Evolutionary conservation across 306 rosid genomes (phyloP), one percentile per base, ranked within the genome.

Genomic region (Sechiopsis laciniata): DNA sequence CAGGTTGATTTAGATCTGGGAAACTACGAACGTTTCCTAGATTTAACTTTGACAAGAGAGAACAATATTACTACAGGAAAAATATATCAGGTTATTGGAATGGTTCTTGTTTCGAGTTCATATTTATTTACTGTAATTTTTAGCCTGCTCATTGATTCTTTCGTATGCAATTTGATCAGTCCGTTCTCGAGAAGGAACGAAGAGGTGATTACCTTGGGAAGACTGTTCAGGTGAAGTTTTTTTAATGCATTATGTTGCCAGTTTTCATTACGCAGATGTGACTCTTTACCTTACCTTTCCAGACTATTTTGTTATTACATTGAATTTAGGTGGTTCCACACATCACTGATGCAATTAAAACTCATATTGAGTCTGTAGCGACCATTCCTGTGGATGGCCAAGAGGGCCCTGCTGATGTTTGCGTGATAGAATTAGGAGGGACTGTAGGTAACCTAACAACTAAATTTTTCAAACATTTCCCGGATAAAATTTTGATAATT

Each of bases 1-100:
- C 81, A 94, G 98, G 99, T 94, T 78, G 99, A 94, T 84, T 85
- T 94, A 88, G 99, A 94, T 87, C 81, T 94, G 80, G 99, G 99
- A 71, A 94, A 94, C 80, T 94, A 94, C 74, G 97, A 94, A 82
- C 88, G 99, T n/a, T 94, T 94, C 78, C 86, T 94, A 57, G 99
- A 94, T 82, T 87, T 94, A 19, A 91, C 92, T 17, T 90, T 94
- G 65, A 94, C 99, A 17, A 86, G 86, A 81, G 87, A 91, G 65
- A 94, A 94, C 82, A 94, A 94, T 79, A 94, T 94, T 73, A 94
- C 99, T 42, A 89, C 99, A 0, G 99, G 99, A 24, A 91, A 94
- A 84, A 91, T 94, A 59, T 91, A 94, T 65, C 92, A 94, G 99
- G 99, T 73, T 19, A 40, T 37, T 55, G 10, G 29, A 10, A 12